A percentile compares a stretch with the other conserved stretches of the same genome.
Conservation (phyloP, 108 stramenopile genomes). For the Nitzschia palea region DNA sequence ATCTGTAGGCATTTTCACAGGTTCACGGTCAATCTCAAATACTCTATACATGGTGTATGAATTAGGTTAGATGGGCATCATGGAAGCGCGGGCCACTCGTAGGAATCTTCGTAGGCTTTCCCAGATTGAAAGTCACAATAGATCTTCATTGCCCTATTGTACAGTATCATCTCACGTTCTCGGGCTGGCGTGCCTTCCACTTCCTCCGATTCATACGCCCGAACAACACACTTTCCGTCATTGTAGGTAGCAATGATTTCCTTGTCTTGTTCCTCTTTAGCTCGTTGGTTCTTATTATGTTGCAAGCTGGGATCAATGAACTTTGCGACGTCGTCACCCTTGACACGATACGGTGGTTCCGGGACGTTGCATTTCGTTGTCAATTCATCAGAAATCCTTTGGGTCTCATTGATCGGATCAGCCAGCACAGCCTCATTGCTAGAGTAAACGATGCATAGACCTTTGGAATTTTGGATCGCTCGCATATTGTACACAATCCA, state of each 20-base stretch:
- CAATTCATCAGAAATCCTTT: conserved; percentile 75
- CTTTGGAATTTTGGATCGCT: conserved; percentile 72
- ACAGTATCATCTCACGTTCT: conserved; percentile 51
- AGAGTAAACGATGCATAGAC: conserved; percentile 74
- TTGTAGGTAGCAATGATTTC: conserved; percentile 45
- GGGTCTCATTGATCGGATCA: conserved; percentile 67
- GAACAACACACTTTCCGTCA: conserved; percentile 53
- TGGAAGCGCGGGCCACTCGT: conserved; percentile 65
- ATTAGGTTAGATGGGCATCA: too few species aligned
- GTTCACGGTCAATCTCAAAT: background rate
- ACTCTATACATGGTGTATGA: too few species aligned
- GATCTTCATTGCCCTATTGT: conserved; percentile 71
- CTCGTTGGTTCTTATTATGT: conserved; percentile 60
- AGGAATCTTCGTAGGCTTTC: conserved; percentile 57
- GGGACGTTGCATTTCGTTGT: conserved; percentile 67
- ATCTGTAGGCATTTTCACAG: conserved; percentile 33
- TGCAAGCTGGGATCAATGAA: conserved; percentile 84
- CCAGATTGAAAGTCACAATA: conserved; percentile 81
- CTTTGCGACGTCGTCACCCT: conserved; percentile 63
- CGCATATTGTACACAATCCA: conserved; percentile 90
- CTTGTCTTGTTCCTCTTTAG: conserved; percentile 12
- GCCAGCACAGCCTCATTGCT: conserved; percentile 76
- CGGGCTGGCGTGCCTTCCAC: conserved; percentile 28
- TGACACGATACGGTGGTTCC: conserved; percentile 55
- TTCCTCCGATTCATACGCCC: conserved; percentile 50